Evolutionary conservation across 352 stramenopile species (phyloP), one percentile per base, ranked within the genome.

Genomic region (Phytopythium montanum): DNA sequence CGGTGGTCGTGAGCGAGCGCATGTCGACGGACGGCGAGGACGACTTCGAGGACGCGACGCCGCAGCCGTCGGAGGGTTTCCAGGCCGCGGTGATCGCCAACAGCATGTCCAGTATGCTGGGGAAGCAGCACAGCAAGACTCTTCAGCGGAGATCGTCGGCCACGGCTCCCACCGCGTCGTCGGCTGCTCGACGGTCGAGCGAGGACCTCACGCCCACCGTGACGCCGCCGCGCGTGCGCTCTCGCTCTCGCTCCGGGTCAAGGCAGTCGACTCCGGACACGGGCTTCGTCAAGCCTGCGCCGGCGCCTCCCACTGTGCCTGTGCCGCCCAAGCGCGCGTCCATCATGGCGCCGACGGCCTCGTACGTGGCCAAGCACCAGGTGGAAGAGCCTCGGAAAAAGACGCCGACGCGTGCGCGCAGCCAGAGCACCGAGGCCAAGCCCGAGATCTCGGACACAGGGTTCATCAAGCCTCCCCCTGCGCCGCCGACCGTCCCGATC

Each of bases 11-110:
- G 16, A 67, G 72, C 7, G 77, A 87, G 59, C 69, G 77, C 18
- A 61, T 79, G 21, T 80, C 79, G 39, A 87, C 77, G 3, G 73
- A 87, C 28, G 75, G 75, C 5, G 79, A 87, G 61, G 76, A 87
- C 53, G 75, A 89, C 18, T 51, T 73, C 51, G 67, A 69, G 34
- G 54, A 25, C 6, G 21, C 69, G 28, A 56, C 65, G 7, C 21
- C 19, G 1, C 34, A 18, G 3, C 10, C 21, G 4, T 19, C 52
- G 1, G 52, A 46, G 52, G 38, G 38, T 3, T 33, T 49, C 38
- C 52, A 48, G 21, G 34, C 33, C 19, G 52, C 25, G 8, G 34
- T 26, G 29, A 59, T 31, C 49, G 50, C 50, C 16, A 64, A 59
- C 19, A 48, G 29, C 48, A 54, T 39, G 48, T 54, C 48, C 3